Evolutionary conservation across 2,329 filamentous ascomycete genomes (phyloP), one percentile per base, ranked within the genome.

Genomic region (Epichloe coenophiala): DNA sequence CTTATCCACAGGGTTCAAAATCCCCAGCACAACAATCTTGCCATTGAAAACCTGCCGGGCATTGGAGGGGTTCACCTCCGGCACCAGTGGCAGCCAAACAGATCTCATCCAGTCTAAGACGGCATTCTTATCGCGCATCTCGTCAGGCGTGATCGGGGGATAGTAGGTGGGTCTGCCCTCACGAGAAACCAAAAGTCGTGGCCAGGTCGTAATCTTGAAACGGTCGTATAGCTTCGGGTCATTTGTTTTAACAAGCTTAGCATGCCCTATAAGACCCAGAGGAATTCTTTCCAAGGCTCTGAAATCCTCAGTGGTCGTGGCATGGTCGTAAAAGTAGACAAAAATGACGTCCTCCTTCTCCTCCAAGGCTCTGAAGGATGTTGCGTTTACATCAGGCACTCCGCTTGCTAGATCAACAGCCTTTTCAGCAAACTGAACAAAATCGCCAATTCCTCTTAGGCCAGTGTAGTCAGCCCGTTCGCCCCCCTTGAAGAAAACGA

Each of bases 151-250:
- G 39, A 96, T 76, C 7, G 86, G 87, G 31, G 82, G 86, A 66
- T 94, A 98, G 67, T 96, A 96, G 1, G 83, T 91, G 39, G 93
- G 84, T 43, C 90, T 83, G 9, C 89, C 89, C 63, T 96, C 89
- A 52, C 93, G 79, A 12, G 88, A 87, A 3, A 96, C 93, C 53
- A 98, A 68, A 42, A 98, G 73, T 51, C 91, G 83, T n/a, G 93
- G 93, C 88, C 89, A 97, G 1, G 91, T 97, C 4, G 86, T 90
- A 60, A 98, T 93, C 75, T 94, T 95, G 76, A 90, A 98, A 51
- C 88, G 78, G 44, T 88, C 78, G 53, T 79, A 84, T 52, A 98
- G 74, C 49, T 75, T 76, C 13, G 80, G 75, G 61, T 93, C 89
- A 55, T 84, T 82, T 2, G 90, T 95, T 74, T 95, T 96, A 59